Percentiles rank a stretch among this genome's conserved stretches.
These are phyloP conservation scores for Podospora sp. DNA, from an alignment of 495 filamentous ascomycete genomes.

Conservation along the genomic window DNA sequence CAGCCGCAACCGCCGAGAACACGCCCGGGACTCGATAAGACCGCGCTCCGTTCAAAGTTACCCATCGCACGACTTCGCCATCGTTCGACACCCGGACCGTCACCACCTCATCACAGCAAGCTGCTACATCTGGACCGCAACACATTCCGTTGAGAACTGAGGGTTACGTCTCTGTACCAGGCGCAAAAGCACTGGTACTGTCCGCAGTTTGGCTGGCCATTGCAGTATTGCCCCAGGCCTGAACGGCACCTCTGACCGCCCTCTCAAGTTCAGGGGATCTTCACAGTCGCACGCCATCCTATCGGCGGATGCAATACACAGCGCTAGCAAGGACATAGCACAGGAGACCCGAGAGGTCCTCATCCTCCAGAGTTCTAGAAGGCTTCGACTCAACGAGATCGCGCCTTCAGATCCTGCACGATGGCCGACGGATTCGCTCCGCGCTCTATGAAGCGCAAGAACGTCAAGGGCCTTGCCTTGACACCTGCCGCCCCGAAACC, in stretches of 20 bases:
- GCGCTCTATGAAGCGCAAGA: slow-evolving; percentile 96
- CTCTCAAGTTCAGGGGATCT: background rate
- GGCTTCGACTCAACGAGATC: background rate
- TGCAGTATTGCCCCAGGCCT: background rate
- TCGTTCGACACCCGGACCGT: background rate
- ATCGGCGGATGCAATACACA: slow-evolving; percentile 3
- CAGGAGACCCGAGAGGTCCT: background rate
- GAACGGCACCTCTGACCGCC: background rate
- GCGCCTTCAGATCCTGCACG: slow-evolving; percentile 29
- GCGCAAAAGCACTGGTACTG: background rate
- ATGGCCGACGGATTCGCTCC: slow-evolving; percentile 87
- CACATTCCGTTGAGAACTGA: background rate
- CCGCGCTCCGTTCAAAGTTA: background rate
- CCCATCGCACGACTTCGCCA: slow-evolving; percentile 3
- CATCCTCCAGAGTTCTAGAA: background rate
- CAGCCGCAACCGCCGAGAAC: background rate
- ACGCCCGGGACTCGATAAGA: slow-evolving; percentile 1
- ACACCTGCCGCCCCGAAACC: slow-evolving; percentile 63
- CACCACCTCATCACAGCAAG: background rate
- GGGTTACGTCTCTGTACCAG: background rate
- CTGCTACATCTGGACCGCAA: background rate
- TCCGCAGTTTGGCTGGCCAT: background rate
- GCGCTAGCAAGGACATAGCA: slow-evolving; percentile 1
- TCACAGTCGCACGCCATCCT: background rate
- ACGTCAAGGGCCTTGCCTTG: slow-evolving; percentile 91